Evolutionary conservation across 176 grass and related monocot species (phyloP).

Genomic region (Triticum turgidum): DNA sequence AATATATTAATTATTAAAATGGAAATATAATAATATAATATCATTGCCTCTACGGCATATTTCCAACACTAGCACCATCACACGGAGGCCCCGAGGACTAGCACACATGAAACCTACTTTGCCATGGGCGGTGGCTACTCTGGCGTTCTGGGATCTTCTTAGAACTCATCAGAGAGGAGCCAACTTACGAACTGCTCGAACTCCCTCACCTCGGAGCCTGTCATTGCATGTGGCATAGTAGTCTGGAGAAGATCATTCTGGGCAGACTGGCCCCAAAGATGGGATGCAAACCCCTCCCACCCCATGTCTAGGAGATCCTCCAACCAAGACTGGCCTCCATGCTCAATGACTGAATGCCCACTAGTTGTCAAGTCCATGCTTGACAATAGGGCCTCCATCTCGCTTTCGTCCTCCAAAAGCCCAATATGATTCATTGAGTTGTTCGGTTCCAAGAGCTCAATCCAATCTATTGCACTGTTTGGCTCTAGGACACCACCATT

Average conservation of each 20-base stretch:
- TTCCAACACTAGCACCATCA: too few relatives aligned
- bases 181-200: conserved; percentile 44
- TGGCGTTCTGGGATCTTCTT: background rate
- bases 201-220: conserved; percentile 17
- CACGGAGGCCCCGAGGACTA: too few relatives aligned
- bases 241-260: background rate
- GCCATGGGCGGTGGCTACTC: background rate
- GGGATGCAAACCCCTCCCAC: conserved; percentile 47
- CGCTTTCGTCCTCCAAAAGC: conserved; percentile 28
- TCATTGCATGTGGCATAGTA: background rate
- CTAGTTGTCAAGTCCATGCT: background rate
- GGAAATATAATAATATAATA: too few relatives aligned
- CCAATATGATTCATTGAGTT: conserved; percentile 35
- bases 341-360: background rate
- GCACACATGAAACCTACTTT: background rate
- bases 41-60: too few relatives aligned
- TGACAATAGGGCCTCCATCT: conserved; percentile 51
- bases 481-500: conserved; percentile 26
- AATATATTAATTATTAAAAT: too few relatives aligned
- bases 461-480: conserved; percentile 24
- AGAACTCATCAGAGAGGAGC: conserved; percentile 46
- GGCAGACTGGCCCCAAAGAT: conserved; percentile 40
- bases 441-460: conserved; percentile 29
- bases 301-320: conserved; percentile 43
- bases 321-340: background rate